Base-by-base conservation (phyloP, 2,329 filamentous ascomycete species). In the Aspergillus tubingensis region DNA sequence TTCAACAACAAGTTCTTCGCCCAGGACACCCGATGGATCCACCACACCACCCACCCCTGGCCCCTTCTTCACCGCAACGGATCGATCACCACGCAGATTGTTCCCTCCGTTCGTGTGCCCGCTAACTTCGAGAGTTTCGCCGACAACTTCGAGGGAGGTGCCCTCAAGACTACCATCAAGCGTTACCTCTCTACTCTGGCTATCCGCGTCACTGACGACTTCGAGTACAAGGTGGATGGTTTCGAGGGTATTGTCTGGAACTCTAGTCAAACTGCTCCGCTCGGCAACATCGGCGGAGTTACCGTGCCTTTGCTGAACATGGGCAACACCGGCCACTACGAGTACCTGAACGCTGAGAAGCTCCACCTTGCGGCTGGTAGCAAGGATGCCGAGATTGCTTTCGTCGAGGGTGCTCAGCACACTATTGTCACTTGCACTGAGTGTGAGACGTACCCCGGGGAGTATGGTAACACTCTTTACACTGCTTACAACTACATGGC, bases 341-440 rank as follows among this genome's bases (percentile, higher is more conserved):
- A 53, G 51, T 53, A 53, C 11, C 51, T 53, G 10, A 53, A 53
- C 51, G 51, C 51, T 3, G 51, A 53, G 51, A 53, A 53, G 51
- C 36, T 53, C 51, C 39, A 53, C 51, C 7, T 53, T 11, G 51
- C 32, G 2, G 51, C 51, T 15, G 39, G 32, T 21, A 53, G 32
- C 15, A 27, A n/a, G 17, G 51, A 53, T 25, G 39, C 36, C 8
- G 36, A 32, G 8, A 53, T 53, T 41, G 51, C 51, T 3, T 53
- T 53, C n/a, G 32, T 39, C 5, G 51, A 53, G 32, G 51, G 51
- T 3, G 32, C 51, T 8, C 51, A 53, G 51, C 51, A 53, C 36
- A 53, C 51, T 8, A 53, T 53, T 17, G 51, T 39, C 13, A 53
- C 51, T 17, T 53, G 51, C n/a, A 53, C 32, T 3, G 32, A 23